phyloP scores from a whole-genome alignment of 2,329 filamentous ascomycete genomes.

The Penicillium sp. region DNA sequence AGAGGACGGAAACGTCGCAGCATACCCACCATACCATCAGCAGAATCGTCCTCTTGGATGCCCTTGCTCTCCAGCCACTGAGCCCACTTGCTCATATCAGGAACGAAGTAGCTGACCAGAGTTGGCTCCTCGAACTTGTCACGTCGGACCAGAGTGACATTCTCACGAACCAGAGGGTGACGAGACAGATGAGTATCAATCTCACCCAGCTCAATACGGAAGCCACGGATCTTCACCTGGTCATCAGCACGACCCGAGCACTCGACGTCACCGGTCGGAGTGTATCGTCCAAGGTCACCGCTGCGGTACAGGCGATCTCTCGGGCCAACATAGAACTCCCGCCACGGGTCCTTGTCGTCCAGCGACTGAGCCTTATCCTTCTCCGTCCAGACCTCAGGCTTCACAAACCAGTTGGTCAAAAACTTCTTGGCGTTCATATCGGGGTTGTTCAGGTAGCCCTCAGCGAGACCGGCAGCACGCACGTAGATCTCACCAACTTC shows the following conservation, averaged over 20 bases:
- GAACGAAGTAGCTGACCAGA: slow-evolving; percentile 87
- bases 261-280: slow-evolving; percentile 68
- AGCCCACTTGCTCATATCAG: slow-evolving; percentile 72
- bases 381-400: slow-evolving; percentile 67
- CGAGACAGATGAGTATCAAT: slow-evolving; percentile 81
- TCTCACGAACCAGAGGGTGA: slow-evolving; percentile 75
- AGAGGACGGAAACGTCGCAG: slow-evolving; percentile 63
- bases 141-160: slow-evolving; percentile 79
- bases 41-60: slow-evolving; percentile 52
- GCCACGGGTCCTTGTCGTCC: slow-evolving; percentile 67
- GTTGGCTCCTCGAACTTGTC: slow-evolving; percentile 82
- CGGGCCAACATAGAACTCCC: slow-evolving; percentile 74
- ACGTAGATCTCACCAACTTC: slow-evolving; percentile 84
- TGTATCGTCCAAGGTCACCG: slow-evolving; percentile 80
- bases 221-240: slow-evolving; percentile 95
- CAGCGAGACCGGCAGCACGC: slow-evolving; percentile 77
- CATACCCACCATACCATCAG: slow-evolving; percentile 54
- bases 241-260: slow-evolving; percentile 78
- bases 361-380: slow-evolving; percentile 57
- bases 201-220: slow-evolving; percentile 90
- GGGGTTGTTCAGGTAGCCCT: slow-evolving; percentile 67
- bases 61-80: slow-evolving; percentile 61
- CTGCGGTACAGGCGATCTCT: slow-evolving; percentile 84
- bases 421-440: slow-evolving; percentile 75
- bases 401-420: slow-evolving; percentile 80